Percentiles rank a stretch among this genome's conserved stretches.
Conservation (phyloP, 768 basidiomycete species). For the Tremella yokohamensis region DNA sequence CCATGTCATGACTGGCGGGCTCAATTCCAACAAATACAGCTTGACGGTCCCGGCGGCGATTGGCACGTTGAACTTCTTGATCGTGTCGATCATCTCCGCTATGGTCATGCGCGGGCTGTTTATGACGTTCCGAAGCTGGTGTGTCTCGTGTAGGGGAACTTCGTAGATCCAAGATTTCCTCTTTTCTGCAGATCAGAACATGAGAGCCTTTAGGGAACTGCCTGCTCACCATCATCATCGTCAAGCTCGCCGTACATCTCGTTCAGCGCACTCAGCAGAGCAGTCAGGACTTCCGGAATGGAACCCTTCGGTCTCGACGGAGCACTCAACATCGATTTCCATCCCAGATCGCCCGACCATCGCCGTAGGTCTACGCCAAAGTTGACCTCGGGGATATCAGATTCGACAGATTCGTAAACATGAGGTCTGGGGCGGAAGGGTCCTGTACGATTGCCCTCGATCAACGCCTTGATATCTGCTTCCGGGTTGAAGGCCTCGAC, state of each 20-base stretch:
- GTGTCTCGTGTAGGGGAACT: constrained; percentile 69
- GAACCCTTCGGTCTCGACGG: constrained; percentile 55
- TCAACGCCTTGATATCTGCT: constrained; percentile 65
- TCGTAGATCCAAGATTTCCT: constrained; percentile 95
- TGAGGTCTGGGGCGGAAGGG: constrained; percentile 84
- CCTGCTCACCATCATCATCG: constrained; percentile 61
- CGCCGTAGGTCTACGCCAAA: constrained; percentile 88
- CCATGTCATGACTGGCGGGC: constrained; percentile 77
- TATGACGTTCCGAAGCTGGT: constrained; percentile 78
- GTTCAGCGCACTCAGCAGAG: constrained; percentile 63
- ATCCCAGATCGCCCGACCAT: constrained; percentile 79
- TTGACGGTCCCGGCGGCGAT: constrained; percentile 81
- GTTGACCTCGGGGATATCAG: constrained; percentile 74
- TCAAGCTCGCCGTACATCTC: constrained; percentile 63
- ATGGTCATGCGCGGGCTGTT: constrained; percentile 59
- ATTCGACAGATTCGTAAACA: constrained; percentile 65
- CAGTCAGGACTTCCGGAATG: constrained; percentile 70
- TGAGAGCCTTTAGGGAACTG: background rate
- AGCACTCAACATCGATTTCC: constrained; percentile 54
- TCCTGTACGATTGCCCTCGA: constrained; percentile 88
- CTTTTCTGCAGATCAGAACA: constrained; percentile 58
- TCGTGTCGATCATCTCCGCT: constrained; percentile 57
- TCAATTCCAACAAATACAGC: constrained; percentile 85
- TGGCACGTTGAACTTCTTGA: constrained; percentile 75
- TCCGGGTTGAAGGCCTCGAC: constrained; percentile 84